phyloP scores from a whole-genome alignment of 2,329 filamentous ascomycete species.

The Neurospora crassa region DNA sequence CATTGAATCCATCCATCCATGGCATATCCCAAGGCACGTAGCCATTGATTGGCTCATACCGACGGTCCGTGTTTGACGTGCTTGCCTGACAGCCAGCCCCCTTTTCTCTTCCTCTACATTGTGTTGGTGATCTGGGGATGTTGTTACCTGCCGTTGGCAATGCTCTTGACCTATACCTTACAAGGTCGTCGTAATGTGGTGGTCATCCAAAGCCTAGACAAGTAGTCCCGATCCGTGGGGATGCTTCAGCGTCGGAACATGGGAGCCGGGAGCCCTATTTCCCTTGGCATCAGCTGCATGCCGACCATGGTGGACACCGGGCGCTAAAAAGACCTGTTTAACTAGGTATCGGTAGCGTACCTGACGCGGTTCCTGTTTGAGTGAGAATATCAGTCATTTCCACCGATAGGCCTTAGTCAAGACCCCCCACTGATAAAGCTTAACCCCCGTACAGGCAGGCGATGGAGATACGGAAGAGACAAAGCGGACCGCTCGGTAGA shows the following conservation, averaged over 20 bases:
- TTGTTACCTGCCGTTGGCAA: not conserved
- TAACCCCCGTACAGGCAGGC: not conserved
- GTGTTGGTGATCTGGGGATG: not conserved
- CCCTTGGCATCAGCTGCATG: not conserved
- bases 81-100: not conserved
- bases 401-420: not conserved
- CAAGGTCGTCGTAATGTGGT: not conserved
- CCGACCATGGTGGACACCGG: not conserved
- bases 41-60: not conserved
- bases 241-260: not conserved
- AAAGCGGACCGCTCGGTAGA: not conserved
- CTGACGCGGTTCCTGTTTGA: not conserved
- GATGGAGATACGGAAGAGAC: not conserved
- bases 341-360: not conserved
- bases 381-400: not conserved
- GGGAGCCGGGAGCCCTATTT: not conserved
- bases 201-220: not conserved
- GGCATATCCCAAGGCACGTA: not conserved
- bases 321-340: not conserved
- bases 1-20: not conserved
- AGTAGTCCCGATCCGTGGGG: not conserved
- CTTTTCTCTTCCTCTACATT: not conserved
- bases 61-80: not conserved
- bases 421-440: not conserved
- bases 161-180: not conserved